A percentile compares a stretch with the other conserved stretches of the same genome.
phyloP scores from a whole-genome alignment of 257 asterid genomes.

The Vinca minor region DNA sequence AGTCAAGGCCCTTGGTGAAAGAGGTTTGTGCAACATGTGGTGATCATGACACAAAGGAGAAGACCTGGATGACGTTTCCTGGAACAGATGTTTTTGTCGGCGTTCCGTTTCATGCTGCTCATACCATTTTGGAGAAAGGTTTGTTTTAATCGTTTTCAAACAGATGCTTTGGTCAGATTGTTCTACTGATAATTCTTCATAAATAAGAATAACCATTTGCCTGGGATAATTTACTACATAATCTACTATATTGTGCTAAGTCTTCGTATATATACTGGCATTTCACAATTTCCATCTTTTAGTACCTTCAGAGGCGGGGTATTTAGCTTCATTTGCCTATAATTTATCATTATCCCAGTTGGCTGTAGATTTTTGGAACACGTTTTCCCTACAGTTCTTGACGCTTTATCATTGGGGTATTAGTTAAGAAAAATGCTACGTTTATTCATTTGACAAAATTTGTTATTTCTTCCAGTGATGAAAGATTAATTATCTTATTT shows the following conservation, averaged over 20 bases:
- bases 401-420: background rate
- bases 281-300: background rate
- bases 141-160: background rate
- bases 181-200: too few species aligned
- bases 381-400: too few species aligned
- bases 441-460: background rate
- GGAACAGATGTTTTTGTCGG: conserved; percentile 8
- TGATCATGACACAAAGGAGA: conserved; percentile 67
- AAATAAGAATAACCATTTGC: too few species aligned
- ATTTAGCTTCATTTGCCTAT: background rate
- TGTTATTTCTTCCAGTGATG: background rate
- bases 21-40: conserved; percentile 86
- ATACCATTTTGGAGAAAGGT: conserved; percentile 87
- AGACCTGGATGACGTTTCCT: conserved; percentile 47
- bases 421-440: background rate
- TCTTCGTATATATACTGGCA: background rate
- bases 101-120: conserved; percentile 84
- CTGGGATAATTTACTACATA: too few species aligned
- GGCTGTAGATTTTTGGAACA: background rate
- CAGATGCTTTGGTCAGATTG: background rate
- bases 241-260: background rate
- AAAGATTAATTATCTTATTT: background rate
- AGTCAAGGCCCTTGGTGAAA: conserved; percentile 62
- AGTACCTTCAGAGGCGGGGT: background rate
- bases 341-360: background rate